Conservation (phyloP, 2,329 filamentous ascomycete species). For the Alternaria dauci region DNA sequence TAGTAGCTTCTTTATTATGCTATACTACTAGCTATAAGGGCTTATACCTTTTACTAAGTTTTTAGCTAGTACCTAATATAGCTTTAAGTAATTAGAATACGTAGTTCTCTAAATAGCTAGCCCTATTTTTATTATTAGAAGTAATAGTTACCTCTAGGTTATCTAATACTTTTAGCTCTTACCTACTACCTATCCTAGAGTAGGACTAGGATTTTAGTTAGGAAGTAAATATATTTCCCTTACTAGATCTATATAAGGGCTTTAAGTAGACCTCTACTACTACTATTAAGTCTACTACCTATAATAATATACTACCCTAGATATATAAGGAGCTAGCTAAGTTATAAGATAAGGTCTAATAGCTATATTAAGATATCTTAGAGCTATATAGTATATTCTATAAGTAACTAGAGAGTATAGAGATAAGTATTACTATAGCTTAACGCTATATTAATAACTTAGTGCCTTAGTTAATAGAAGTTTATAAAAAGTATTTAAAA, state of each 20-base stretch:
- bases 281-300: not conserved
- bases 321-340: constrained; percentile 4
- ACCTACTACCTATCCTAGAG: constrained; percentile 1
- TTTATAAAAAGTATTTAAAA: constrained; percentile 22
- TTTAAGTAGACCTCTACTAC: constrained; percentile 5
- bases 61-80: not conserved
- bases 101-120: not conserved
- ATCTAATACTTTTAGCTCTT: not conserved
- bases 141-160: not conserved
- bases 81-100: constrained; percentile 1
- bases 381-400: constrained; percentile 12
- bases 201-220: constrained; percentile 5
- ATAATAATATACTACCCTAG: not conserved
- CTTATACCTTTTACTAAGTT: constrained; percentile 3
- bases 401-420: constrained; percentile 19
- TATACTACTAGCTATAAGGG: constrained; percentile 4
- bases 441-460: constrained; percentile 20
- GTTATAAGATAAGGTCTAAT: constrained; percentile 1
- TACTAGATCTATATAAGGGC: constrained; percentile 3
- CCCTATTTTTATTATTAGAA: not conserved
- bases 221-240: not conserved
- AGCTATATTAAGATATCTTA: constrained; percentile 7
- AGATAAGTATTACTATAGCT: constrained; percentile 6
- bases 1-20: constrained; percentile 6
- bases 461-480: constrained; percentile 21